Evolutionary conservation across 116 monocot genomes (phyloP).

Genomic region (Trichopus zeylanicus): DNA sequence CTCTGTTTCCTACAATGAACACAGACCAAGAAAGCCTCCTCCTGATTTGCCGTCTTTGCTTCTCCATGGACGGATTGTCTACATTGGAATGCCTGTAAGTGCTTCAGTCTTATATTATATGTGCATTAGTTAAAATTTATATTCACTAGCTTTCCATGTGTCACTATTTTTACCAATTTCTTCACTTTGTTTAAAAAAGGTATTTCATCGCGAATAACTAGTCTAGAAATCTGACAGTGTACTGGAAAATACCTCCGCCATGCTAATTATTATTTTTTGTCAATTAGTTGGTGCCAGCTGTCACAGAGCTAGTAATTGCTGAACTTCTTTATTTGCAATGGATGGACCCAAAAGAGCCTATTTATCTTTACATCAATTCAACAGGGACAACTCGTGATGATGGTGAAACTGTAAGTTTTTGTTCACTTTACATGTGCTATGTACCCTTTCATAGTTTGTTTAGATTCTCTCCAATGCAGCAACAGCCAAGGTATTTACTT

Average conservation of each 20-base stretch:
- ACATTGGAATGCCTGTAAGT: conserved; percentile 91
- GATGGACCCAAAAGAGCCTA: conserved; percentile 86
- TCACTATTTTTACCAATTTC: too few species aligned
- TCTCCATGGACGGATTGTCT: conserved; percentile 78
- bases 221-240: too few species aligned
- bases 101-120: conserved; percentile 3
- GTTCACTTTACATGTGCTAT: not conserved
- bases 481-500: not conserved
- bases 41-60: conserved; percentile 90
- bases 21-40: conserved; percentile 81
- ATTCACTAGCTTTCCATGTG: too few species aligned
- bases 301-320: conserved; percentile 81
- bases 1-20: conserved; percentile 73
- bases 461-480: not conserved
- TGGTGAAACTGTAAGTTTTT: conserved; percentile 79
- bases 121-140: too few species aligned
- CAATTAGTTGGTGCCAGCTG: conserved; percentile 75
- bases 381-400: conserved; percentile 94
- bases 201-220: too few species aligned
- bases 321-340: conserved; percentile 87
- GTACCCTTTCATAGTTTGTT: not conserved
- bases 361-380: conserved; percentile 93
- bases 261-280: conserved; percentile 6
- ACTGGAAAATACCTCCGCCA: too few species aligned
- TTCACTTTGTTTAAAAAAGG: too few species aligned